Evolutionary conservation across 169 alveolate species (phyloP), one percentile per base, ranked within the genome.

Genomic region (Theileria orientalis): DNA sequence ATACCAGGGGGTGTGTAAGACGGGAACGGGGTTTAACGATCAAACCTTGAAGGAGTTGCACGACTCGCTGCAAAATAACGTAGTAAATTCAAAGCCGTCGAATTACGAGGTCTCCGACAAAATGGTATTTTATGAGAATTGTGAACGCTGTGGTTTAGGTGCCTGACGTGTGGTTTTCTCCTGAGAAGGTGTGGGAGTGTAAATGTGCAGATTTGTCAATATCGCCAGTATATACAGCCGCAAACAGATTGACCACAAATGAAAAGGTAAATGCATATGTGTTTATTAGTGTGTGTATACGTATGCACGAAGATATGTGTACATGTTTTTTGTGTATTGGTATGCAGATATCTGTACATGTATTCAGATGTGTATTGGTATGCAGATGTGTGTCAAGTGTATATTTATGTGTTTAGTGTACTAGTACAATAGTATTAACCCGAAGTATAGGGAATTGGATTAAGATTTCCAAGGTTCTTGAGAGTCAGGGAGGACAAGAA

Each of bases 21-120:
- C 97, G 11, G 99, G 99, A 13, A 94, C 99, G 16, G 99, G 99
- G 6, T 96, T 98, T 83, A 87, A 94, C 42, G 99, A 96, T 74
- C 97, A 96, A 86, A 80, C 83, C 40, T 76, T 97, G 44, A 93
- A 94, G 42, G 83, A 86, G 5, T 69, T 95, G 51, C 86, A 84
- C 80, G 86, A 90, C 32, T 74, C 78, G 30, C 83, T 97, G 61
- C 87, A 93, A 71, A 97, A 95, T 21, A 87, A 90, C 61, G 92
- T 90, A 35, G 90, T 93, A 32, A 84, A 87, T 2, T 68, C 86
- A 67, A 87, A 87, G 60, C 84, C 74, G 29, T 69, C 90, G 0
- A 66, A 51, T 37, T 90, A 86, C 37, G 92, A 83, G 25, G 94
- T 90, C 9, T 68, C 91, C 2, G 91, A 76, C 52, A 87, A 87